Evolutionary conservation across 805 yeast species (phyloP), one percentile per base, ranked within the genome.

Genomic region (Jamesozyma hellenica): DNA sequence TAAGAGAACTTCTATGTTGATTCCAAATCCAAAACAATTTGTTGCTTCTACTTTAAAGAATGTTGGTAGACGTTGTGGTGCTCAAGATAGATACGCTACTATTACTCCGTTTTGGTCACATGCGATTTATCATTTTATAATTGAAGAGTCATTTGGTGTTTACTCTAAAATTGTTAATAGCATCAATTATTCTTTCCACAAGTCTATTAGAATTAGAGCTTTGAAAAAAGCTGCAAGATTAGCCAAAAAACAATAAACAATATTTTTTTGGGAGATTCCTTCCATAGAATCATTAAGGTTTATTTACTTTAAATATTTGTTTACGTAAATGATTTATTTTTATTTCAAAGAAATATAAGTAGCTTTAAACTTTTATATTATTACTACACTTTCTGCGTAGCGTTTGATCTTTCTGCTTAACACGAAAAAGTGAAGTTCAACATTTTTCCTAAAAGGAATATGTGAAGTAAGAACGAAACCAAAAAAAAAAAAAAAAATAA

Each of bases 41-140:
- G 98, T 92, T 32, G 58, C 65, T n/a, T 64, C 92, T 15, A 71
- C 84, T 6, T 71, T 92, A 52, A 64, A 64, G 34, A 69, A 72
- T 40, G 74, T 80, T 44, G 96, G 96, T 18, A 79, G 84, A 56
- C 76, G 94, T 50, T 76, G 79, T 36, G 98, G 98, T 41, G 94
- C 97, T 15, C 95, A 86, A 62, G 95, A 84, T 46, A 75, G 95
- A 53, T 85, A 60, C 52, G 94, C 78, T 27, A 86, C 96, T 2
- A 64, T 70, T 41, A 90, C 97, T 1, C 98, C 98, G 27, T 92
- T 70, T 71, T 87, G 95, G 85, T 63, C 86, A 2, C 98, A 92
- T 64, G 97, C 96, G 2, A 58, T 90, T 38, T 77, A 88, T 79
- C 95, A 88, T 60, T 88, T 83, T 72, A 67, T 68, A 39, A 75